Evolutionary conservation across 1,284 basidiomycete species (phyloP), one percentile per base, ranked within the genome.

Genomic region (Veloporphyrellus conicus): DNA sequence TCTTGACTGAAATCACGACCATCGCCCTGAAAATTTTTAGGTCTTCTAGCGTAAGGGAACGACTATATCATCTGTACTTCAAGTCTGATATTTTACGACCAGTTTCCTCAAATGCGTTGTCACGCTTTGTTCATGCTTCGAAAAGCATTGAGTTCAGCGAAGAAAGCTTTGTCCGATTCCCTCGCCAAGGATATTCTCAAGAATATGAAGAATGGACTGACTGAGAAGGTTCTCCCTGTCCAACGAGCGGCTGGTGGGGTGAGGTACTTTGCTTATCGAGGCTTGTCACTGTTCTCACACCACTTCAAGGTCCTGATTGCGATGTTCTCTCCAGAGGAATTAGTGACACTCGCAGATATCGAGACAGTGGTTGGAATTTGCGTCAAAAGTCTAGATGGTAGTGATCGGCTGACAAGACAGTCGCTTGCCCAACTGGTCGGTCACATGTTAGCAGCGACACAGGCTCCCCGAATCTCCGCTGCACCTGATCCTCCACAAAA

Each of bases 241-340:
- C 91, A 97, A 61, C 82, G 94, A 23, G 92, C 82, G 4, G 85
- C 84, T 15, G 82, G 91, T 23, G 84, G 89, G 57, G 90, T 90
- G 54, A 48, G 74, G 58, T 19, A 34, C 19, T 15, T 41, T 44
- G 18, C 42, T 37, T 23, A 19, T 31, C 32, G 39, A 28, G 10
- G 22, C 15, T n/a, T n/a, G 43, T 45, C 41, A 45, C 7, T 36
- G 40, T 41, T 52, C 49, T 58, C 14, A 53, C 44, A 16, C 12
- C 10, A 23, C 43, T 41, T 39, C 48, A 55, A 88, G 85, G 80
- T 84, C 27, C 66, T 90, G n/a, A 71, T 79, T 29, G 70, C 77
- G 1, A 74, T 89, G 63, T 86, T 82, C 58, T 76, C 79, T 12
- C 66, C 76, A n/a, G 70, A 71, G 38, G 79, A 84, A 41, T 75